These are phyloP conservation scores for Lojkania enalia DNA, from an alignment of 2,329 filamentous ascomycete genomes.

Conservation along the genomic window DNA sequence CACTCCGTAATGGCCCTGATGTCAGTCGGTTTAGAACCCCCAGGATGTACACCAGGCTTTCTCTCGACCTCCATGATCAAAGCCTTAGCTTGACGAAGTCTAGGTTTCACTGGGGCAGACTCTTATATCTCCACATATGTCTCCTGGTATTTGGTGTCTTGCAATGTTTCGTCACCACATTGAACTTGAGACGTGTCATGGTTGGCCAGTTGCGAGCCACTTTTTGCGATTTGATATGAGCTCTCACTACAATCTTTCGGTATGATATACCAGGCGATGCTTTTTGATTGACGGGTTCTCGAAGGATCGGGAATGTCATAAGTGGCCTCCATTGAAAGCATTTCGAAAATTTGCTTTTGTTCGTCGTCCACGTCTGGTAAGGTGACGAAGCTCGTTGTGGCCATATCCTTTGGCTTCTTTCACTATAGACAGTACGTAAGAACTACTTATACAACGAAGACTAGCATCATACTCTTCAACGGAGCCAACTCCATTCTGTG, in stretches of 20 bases:
- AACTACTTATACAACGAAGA: constrained; percentile 4
- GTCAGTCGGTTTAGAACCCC: background rate
- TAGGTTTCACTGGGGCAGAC: background rate
- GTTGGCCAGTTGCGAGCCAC: background rate
- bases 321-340: constrained; percentile 4
- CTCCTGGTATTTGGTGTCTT: too few species aligned
- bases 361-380: constrained; percentile 2
- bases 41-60: background rate
- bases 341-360: constrained; percentile 3
- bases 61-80: background rate
- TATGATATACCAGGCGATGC: constrained; percentile 4
- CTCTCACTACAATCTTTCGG: constrained; percentile 1
- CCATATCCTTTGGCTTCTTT: constrained; percentile 6
- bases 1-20: constrained; percentile 5
- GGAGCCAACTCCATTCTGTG: constrained; percentile 1
- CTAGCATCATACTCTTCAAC: constrained; percentile 4
- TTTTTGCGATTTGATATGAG: background rate
- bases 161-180: too few species aligned
- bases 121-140: background rate
- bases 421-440: constrained; percentile 6
- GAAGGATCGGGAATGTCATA: constrained; percentile 1
- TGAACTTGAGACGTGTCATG: background rate
- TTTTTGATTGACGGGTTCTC: background rate
- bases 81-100: background rate
- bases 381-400: background rate